Evolutionary conservation across 2,329 filamentous ascomycete genomes (phyloP), one percentile per base, ranked within the genome.

Genomic region (Aspergillus udagawae): DNA sequence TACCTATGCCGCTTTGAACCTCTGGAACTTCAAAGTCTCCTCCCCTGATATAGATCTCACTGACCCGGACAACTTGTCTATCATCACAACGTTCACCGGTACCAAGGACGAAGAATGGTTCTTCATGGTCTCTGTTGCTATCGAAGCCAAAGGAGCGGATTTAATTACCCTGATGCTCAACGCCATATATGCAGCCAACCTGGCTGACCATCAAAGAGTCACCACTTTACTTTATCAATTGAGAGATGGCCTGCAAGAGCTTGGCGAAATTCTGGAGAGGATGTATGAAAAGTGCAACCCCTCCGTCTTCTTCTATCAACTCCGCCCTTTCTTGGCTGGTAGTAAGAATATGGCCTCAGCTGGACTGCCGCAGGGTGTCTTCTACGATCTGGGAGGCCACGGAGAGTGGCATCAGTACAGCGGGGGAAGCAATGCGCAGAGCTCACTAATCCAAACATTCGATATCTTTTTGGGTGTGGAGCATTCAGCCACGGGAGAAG

Each of bases 381-480:
- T 77, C 56, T 81, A 79, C 59, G 77, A 80, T 52, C 71, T 76
- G 53, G 78, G 77, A 14, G 44, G 23, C 23, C 60, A 77, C 17
- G 76, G 75, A 0, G 64, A 72, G n/a, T 80, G 77, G 76, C 68
- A 70, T 17, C 74, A 76, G 53, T 78, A 78, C 51, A 72, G 76
- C 17, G 79, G 79, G 4, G 79, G 79, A 8, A 80, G 78, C 58
- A 81, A 81, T 55, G 79, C 77, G 1, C 79, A 81, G 61, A 80
- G 77, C 63, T 79, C 78, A 1, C 59, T 81, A 42, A 68, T 81
- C 1, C 79, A 80, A 52, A 77, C 80, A 54, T 78, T 79, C 59
- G 79, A 81, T 52, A 75, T 77, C 1, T 72, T 75, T 0, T 71
- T 81, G 5, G 77, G 75, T 0, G 74, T 80, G 17, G 69, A 77